Evolutionary conservation across 768 basidiomycete species (phyloP).

Genomic region (Phylloporus sp.): DNA sequence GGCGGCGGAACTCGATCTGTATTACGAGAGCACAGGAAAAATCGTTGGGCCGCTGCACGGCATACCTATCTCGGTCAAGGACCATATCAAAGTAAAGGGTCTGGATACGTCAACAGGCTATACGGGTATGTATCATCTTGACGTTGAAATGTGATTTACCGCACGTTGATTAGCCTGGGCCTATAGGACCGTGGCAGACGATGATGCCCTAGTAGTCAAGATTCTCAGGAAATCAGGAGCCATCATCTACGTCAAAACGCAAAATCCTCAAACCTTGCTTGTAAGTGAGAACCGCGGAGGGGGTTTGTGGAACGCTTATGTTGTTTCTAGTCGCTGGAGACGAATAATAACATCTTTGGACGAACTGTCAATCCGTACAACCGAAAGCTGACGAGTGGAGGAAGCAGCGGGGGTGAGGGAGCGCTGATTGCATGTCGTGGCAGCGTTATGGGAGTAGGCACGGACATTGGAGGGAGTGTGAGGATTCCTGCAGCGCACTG

Average conservation of each 20-base stretch:
- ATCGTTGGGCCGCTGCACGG: conserved; percentile 45
- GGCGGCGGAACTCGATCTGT: conserved; percentile 48
- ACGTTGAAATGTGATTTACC: conserved; percentile 4
- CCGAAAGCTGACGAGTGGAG: conserved; percentile 39
- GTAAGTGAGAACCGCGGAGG: conserved; percentile 28
- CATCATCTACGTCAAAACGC: conserved; percentile 45
- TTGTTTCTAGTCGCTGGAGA: conserved; percentile 43
- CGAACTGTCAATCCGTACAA: conserved; percentile 68
- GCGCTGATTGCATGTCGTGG: conserved; percentile 44
- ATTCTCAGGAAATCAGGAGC: conserved; percentile 45
- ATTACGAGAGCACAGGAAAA: conserved; percentile 43
- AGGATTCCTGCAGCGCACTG: conserved; percentile 40
- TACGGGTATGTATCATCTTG: conserved; percentile 10
- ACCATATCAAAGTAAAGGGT: conserved; percentile 45
- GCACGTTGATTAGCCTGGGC: conserved; percentile 36
- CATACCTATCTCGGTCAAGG: conserved; percentile 44
- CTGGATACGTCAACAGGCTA: conserved; percentile 39
- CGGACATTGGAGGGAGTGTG: conserved; percentile 49
- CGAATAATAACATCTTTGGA: conserved; percentile 53
- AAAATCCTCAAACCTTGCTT: conserved; percentile 46
- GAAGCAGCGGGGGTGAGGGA: conserved; percentile 47
- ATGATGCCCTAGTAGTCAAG: conserved; percentile 42
- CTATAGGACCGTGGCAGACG: conserved; percentile 33
- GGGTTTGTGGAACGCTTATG: conserved; percentile 7
- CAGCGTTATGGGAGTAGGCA: conserved; percentile 39